Evolutionary conservation across 2,329 filamentous ascomycete genomes (phyloP).

Genomic region (Stagonosporopsis chrysanthemi): DNA sequence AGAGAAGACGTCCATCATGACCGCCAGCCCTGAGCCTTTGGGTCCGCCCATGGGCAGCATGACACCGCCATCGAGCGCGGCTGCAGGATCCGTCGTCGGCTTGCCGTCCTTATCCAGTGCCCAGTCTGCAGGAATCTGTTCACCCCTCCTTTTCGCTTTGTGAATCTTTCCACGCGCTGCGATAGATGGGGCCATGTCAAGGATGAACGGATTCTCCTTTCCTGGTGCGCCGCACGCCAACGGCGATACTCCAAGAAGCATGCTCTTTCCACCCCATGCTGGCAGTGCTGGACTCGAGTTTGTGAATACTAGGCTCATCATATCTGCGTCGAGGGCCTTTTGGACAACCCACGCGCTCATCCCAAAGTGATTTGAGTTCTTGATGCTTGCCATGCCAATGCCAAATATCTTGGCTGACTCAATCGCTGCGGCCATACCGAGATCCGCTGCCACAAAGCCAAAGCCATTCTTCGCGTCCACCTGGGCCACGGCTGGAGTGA

Average conservation of each 20-base stretch:
- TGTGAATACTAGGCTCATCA: neutral
- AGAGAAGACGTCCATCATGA: neutral
- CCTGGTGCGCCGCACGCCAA: neutral
- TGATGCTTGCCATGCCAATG: neutral
- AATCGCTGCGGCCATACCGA: neutral
- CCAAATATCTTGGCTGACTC: neutral
- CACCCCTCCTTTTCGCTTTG: neutral
- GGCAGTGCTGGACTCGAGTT: neutral
- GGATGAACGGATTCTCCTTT: neutral
- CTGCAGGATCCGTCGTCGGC: neutral
- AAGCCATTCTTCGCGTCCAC: neutral
- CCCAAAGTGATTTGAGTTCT: neutral
- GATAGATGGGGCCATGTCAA: neutral
- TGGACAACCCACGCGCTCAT: neutral
- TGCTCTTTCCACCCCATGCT: neutral
- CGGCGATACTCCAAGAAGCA: neutral
- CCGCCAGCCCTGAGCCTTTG: neutral
- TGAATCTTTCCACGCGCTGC: neutral
- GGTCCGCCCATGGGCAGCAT: neutral
- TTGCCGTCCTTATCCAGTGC: neutral
- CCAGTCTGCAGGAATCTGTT: neutral
- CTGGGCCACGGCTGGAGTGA: neutral
- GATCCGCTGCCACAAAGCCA: neutral
- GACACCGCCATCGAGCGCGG: neutral
- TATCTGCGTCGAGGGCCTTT: neutral